phyloP scores from a whole-genome alignment of 257 asterid species.

The Gentiana macrophylla region DNA sequence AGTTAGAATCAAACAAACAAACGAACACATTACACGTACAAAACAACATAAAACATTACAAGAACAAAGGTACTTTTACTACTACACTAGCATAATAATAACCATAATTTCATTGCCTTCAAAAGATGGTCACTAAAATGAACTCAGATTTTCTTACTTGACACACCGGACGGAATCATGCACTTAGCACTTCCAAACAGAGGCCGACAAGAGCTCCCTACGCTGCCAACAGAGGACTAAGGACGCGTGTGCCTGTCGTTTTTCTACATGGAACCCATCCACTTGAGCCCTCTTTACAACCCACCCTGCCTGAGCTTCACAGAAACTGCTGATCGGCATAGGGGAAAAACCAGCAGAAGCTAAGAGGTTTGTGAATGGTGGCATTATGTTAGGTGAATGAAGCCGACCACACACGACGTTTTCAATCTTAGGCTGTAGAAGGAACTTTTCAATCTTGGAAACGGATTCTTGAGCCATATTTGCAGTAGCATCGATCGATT shows the following conservation, averaged over 20 bases:
- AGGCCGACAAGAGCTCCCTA: conserved; percentile 32
- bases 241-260: conserved; percentile 31
- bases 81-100: too few species aligned
- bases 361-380: conserved; percentile 31
- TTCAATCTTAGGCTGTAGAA: conserved; percentile 45
- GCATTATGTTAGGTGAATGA: conserved; percentile 23
- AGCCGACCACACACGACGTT: conserved; percentile 33
- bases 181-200: conserved; percentile 42
- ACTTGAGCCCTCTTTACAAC: conserved; percentile 27
- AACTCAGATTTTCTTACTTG: too few species aligned
- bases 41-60: too few species aligned
- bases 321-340: conserved; percentile 24
- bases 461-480: conserved; percentile 18
- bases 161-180: too few species aligned
- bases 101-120: too few species aligned
- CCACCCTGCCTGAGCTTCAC: conserved; percentile 47
- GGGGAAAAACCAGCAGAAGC: conserved; percentile 36
- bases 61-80: too few species aligned
- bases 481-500: conserved; percentile 40
- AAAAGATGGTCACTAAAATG: too few species aligned
- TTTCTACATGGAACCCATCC: conserved; percentile 39
- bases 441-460: conserved; percentile 33
- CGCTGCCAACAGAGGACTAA: conserved; percentile 41
- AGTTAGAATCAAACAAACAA: too few species aligned
- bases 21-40: too few species aligned